These are phyloP conservation scores for Nannochloris sp. DNA, from an alignment of 139 green algal genomes.

Conservation along the genomic window DNA sequence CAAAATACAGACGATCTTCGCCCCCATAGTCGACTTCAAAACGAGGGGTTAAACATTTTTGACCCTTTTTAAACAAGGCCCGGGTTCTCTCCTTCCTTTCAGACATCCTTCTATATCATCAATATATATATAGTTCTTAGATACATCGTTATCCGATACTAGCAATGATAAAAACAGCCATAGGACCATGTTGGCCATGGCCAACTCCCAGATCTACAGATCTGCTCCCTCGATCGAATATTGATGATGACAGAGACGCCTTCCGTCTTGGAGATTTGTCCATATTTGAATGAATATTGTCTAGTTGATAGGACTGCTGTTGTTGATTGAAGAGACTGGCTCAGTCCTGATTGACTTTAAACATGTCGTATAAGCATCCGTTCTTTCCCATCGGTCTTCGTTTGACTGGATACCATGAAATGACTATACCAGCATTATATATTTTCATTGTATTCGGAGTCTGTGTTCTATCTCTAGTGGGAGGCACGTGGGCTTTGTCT, in stretches of 20 bases:
- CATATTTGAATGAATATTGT: too few species aligned
- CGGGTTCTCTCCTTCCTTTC: neutral
- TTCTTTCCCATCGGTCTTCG: slow-evolving; percentile 54
- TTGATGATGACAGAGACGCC: too few species aligned
- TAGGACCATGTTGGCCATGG: too few species aligned
- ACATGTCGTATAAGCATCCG: slow-evolving; percentile 42
- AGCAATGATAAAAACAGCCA: neutral
- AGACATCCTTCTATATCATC: neutral
- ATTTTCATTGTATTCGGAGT: slow-evolving; percentile 67
- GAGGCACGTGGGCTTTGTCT: slow-evolving; percentile 32
- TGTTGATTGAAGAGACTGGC: neutral
- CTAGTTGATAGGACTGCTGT: neutral
- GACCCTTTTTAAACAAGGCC: slow-evolving; percentile 21
- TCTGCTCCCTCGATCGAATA: too few species aligned
- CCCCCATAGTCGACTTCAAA: neutral
- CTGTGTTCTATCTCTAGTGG: slow-evolving; percentile 29
- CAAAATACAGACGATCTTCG: neutral
- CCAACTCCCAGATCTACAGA: too few species aligned
- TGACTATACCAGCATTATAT: slow-evolving; percentile 38
- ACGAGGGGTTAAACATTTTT: slow-evolving; percentile 6
- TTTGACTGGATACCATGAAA: slow-evolving; percentile 50
- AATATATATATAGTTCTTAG: neutral
- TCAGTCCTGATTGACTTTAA: neutral
- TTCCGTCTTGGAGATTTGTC: too few species aligned
- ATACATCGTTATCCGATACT: neutral